These are phyloP conservation scores for Torulaspora pretoriensis DNA, from an alignment of 1,139 yeast species.

Conservation along the genomic window DNA sequence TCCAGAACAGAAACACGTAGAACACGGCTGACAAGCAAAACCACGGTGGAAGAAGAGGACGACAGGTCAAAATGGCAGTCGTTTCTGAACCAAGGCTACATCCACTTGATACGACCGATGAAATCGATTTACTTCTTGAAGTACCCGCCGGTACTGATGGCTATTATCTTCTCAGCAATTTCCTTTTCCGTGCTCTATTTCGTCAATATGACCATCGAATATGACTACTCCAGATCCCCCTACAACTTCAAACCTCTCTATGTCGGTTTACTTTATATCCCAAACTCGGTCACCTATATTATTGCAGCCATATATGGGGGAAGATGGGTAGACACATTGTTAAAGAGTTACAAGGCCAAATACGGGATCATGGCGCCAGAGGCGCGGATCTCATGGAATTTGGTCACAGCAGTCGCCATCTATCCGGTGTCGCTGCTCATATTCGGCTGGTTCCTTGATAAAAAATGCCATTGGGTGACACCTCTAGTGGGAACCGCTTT, in stretches of 20 bases:
- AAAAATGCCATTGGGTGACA: constrained; percentile 65
- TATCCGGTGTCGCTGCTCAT: constrained; percentile 65
- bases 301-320: constrained; percentile 76
- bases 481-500: constrained; percentile 76
- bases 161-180: constrained; percentile 60
- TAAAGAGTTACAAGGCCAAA: constrained; percentile 53
- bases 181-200: constrained; percentile 68
- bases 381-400: constrained; percentile 72
- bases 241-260: constrained; percentile 63
- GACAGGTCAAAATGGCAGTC: constrained; percentile 18
- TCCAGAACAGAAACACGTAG: constrained; percentile 32
- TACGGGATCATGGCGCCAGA: constrained; percentile 72
- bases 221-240: constrained; percentile 58
- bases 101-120: constrained; percentile 45
- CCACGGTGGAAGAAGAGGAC: constrained; percentile 24
- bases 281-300: constrained; percentile 75
- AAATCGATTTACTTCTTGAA: constrained; percentile 49
- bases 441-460: constrained; percentile 78
- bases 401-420: constrained; percentile 56
- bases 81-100: constrained; percentile 37
- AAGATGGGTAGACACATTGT: constrained; percentile 64
- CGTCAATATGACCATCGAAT: constrained; percentile 69
- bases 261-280: constrained; percentile 74
- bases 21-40: constrained; percentile 15
- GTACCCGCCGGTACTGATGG: constrained; percentile 70